Conservation (phyloP, 139 green algal genomes). For the Nannochloris sp. region DNA sequence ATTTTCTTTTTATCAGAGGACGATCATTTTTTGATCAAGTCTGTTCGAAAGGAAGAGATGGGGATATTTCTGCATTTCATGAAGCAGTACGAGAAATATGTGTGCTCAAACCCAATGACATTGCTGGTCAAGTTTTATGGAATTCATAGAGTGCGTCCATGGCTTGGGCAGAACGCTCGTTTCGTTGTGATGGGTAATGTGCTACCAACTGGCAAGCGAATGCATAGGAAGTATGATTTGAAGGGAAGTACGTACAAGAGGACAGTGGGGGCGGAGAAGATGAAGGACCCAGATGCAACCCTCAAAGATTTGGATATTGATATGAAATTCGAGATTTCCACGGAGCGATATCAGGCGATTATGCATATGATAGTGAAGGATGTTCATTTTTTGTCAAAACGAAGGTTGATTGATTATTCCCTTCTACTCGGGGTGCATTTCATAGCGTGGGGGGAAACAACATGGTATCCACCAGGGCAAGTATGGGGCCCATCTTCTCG, state of each 20-base stretch:
- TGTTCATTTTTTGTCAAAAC: conserved; percentile 40
- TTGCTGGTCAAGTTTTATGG: conserved; percentile 70
- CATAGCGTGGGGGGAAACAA: conserved; percentile 18
- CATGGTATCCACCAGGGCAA: conserved; percentile 22
- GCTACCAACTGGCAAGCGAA: conserved; percentile 71
- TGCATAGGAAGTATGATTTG: conserved; percentile 88
- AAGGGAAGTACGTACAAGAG: conserved; percentile 83
- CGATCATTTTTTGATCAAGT: conserved; percentile 69
- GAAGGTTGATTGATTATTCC: conserved; percentile 71
- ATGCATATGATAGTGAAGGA: conserved; percentile 49
- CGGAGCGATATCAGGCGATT: conserved; percentile 21
- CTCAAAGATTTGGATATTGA: conserved; percentile 73
- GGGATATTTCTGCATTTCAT: conserved; percentile 54
- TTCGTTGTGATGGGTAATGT: conserved; percentile 97
- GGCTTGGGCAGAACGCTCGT: conserved; percentile 47
- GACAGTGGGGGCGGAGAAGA: conserved; percentile 12
- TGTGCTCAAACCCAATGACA: conserved; percentile 41
- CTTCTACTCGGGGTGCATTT: conserved; percentile 58
- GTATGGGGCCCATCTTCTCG: conserved; percentile 6
- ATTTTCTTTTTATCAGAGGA: conserved; percentile 82
- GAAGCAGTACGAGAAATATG: conserved; percentile 56
- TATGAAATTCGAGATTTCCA: conserved; percentile 16
- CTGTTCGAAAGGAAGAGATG: conserved; percentile 60
- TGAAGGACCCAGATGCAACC: conserved; percentile 9
- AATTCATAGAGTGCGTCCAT: conserved; percentile 54